phyloP scores from a whole-genome alignment of 164 flowering plant genomes.

The Akebia trifoliata region DNA sequence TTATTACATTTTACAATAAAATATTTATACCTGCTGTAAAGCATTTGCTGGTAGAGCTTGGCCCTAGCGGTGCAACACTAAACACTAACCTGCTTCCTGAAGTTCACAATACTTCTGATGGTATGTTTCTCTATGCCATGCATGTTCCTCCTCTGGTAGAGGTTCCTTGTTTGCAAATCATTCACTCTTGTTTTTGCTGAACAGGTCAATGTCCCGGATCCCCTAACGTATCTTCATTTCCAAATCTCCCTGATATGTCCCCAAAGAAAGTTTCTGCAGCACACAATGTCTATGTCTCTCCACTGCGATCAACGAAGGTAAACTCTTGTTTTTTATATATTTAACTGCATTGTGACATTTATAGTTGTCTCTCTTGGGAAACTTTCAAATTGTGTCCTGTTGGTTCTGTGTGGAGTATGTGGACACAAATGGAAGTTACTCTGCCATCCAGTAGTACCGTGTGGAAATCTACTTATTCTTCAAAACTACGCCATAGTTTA shows the following conservation, averaged over 20 bases:
- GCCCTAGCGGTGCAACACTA: conserved; percentile 47
- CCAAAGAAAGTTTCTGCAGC: conserved; percentile 93
- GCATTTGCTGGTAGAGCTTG: conserved; percentile 73
- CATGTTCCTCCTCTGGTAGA: not conserved
- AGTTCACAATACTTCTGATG: conserved; percentile 40
- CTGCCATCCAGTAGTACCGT: no score
- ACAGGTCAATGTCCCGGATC: conserved; percentile 81
- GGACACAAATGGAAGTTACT: no score
- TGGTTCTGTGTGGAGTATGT: no score
- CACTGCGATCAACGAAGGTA: conserved; percentile 92
- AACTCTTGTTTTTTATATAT: conserved; percentile 1
- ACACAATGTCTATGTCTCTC: conserved; percentile 97
- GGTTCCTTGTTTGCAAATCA: not conserved
- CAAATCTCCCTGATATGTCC: conserved; percentile 95
- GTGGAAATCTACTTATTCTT: no score
- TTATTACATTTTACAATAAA: conserved; percentile 89
- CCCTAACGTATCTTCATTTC: conserved; percentile 69
- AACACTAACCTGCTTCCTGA: conserved; percentile 43
- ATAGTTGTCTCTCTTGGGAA: not conserved
- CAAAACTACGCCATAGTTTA: no score
- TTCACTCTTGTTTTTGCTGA: conserved; percentile 9
- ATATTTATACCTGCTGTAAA: conserved; percentile 79
- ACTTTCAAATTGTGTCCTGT: not conserved
- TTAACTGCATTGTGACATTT: not conserved
- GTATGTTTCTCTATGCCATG: conserved; percentile 20